phyloP scores from a whole-genome alignment of 352 stramenopile genomes.

The Thraustotheca clavata region DNA sequence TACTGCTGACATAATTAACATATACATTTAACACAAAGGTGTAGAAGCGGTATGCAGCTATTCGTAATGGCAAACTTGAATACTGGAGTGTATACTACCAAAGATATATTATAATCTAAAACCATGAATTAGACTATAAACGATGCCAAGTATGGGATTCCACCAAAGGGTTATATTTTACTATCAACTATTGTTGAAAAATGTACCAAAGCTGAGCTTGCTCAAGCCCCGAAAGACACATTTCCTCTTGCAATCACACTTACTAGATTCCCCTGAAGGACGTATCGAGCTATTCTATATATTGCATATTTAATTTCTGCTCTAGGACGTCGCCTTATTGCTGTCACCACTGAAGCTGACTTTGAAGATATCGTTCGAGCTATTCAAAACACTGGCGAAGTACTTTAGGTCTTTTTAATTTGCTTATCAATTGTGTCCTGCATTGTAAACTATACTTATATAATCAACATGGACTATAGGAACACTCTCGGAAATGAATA shows the following conservation, averaged over 20 bases:
- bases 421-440: background rate
- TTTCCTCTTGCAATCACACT: constrained; percentile 27
- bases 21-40: background rate
- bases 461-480: constrained; percentile 24
- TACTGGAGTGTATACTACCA: constrained; percentile 28
- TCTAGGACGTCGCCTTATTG: constrained; percentile 26
- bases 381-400: constrained; percentile 22
- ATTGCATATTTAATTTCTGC: background rate
- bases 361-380: constrained; percentile 22
- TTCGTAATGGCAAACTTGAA: constrained; percentile 30
- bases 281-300: constrained; percentile 18
- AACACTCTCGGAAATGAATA: constrained; percentile 45
- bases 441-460: background rate
- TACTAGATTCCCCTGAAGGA: constrained; percentile 21
- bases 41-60: constrained; percentile 29
- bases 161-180: constrained; percentile 24
- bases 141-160: constrained; percentile 29
- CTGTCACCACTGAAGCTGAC: constrained; percentile 25
- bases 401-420: no score
- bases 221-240: constrained; percentile 24
- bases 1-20: background rate
- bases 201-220: constrained; percentile 24
- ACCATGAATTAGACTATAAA: constrained; percentile 32
- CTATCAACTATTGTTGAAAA: constrained; percentile 26
- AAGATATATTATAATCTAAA: background rate